Evolutionary conservation across 345 rosid species (phyloP), one percentile per base, ranked within the genome.

Genomic region (Reutealis trisperma): DNA sequence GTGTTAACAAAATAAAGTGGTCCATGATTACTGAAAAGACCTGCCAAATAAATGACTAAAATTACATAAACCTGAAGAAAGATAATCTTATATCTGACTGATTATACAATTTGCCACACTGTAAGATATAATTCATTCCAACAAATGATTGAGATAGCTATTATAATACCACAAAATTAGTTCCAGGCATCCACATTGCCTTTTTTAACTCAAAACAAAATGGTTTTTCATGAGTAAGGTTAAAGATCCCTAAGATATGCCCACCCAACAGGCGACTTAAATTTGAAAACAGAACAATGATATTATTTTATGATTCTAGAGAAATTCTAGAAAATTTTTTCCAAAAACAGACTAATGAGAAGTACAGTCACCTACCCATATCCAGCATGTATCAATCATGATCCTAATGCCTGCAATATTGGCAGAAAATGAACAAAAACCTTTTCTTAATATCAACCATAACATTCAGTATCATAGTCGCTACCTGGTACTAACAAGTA

Each of bases 11-110:
- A 96, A 85, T 91, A 96, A 77, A 96, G 92, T 44, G 99, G 97
- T 75, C 99, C 98, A 59, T 93, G 99, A 82, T 96, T 93, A 85
- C 99, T 92, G 84, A 96, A 93, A 77, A 96, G 97, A 88, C 99
- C 99, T 95, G 91, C 75, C 75, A 75, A 71, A 81, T 66, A 77
- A 58, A 66, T 57, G 16, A 59, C 52, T 0, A 61, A 30, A 60
- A 37, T 74, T 34, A 57, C 15, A 37, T 37, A 4, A 37, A 37
- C 4, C 54, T 44, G 18, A 62, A 34, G 49, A 41, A 41, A 66
- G 52, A 37, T 19, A 66, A n/a, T 21, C 34, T 21, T 16, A 21
- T n/a, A 47, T 2, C 67, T 18, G 67, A 22, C 22, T 63, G 44
- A 63, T 63, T 63, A 37, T 63, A 34, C 37, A 32, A 34, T 63